Percentiles rank a stretch among this genome's conserved stretches.
These are phyloP conservation scores for Hemisphaericaspora lyxosophila DNA, from an alignment of 1,139 yeast species.

Conservation along the genomic window DNA sequence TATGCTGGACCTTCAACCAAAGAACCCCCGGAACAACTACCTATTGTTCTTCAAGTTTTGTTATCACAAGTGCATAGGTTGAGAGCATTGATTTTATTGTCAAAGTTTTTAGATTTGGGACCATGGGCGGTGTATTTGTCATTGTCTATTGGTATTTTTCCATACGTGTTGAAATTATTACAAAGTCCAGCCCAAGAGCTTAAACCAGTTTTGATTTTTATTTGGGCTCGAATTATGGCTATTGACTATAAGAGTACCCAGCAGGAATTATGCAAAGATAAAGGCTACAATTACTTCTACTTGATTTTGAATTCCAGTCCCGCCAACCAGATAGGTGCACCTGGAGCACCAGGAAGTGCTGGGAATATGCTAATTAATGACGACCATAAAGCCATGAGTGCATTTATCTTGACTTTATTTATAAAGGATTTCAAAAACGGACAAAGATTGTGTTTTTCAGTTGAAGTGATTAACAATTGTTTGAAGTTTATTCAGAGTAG, in stretches of 20 bases:
- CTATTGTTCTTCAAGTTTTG: conserved; percentile 88
- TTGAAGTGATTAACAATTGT: conserved; percentile 70
- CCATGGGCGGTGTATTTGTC: conserved; percentile 98
- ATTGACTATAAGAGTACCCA: conserved; percentile 90
- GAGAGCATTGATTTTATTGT: conserved; percentile 79
- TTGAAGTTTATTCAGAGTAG: conserved; percentile 65
- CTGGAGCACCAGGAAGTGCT: conserved; percentile 26
- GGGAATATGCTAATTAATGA: conserved; percentile 48
- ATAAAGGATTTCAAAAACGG: conserved; percentile 79
- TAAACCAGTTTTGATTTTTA: conserved; percentile 89
- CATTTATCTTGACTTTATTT: conserved; percentile 81
- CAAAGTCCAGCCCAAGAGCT: conserved; percentile 96
- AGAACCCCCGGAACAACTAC: conserved; percentile 92
- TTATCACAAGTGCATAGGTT: conserved; percentile 92
- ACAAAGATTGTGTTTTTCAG: conserved; percentile 74
- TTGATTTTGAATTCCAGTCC: conserved; percentile 56
- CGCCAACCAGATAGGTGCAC: conserved; percentile 26
- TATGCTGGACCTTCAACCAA: conserved; percentile 78
- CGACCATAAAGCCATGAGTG: conserved; percentile 95
- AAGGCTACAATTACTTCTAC: conserved; percentile 85
- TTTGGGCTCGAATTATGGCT: conserved; percentile 98
- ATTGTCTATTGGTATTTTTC: conserved; percentile 91
- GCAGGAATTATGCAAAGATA: conserved; percentile 86
- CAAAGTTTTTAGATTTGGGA: conserved; percentile 87
- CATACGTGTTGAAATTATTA: conserved; percentile 83